Evolutionary conservation across 2,329 filamentous ascomycete species (phyloP).

Genomic region (Lanzia echinophila): DNA sequence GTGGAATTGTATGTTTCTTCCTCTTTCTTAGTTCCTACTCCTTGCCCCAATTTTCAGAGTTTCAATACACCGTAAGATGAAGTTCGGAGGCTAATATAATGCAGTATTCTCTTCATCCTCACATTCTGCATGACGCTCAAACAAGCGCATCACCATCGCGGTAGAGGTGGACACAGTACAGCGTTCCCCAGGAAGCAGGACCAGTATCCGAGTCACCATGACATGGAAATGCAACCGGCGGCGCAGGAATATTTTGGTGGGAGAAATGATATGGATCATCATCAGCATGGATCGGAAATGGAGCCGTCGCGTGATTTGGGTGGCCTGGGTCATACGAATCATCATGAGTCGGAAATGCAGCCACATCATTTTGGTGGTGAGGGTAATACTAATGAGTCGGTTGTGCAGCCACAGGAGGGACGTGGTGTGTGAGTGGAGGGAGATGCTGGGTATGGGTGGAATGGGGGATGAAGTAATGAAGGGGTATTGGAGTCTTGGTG

Average conservation of each 20-base stretch:
- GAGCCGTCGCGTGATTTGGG: not conserved
- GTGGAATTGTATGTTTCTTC: constrained; percentile 6
- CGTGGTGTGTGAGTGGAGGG: no score
- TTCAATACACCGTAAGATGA: no score
- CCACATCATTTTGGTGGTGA: no score
- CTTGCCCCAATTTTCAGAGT: not conserved
- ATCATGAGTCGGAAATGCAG: no score
- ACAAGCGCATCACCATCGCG: not conserved
- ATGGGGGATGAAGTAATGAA: no score
- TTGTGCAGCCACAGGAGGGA: no score
- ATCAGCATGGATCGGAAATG: not conserved
- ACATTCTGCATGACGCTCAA: not conserved
- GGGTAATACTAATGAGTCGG: no score
- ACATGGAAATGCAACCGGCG: constrained; percentile 7
- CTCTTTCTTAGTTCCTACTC: fast-evolving
- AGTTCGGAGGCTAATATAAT: not conserved
- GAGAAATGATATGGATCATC: not conserved
- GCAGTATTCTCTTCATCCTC: constrained; percentile 1
- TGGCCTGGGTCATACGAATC: no score
- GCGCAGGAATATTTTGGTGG: not conserved
- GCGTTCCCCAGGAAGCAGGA: not conserved
- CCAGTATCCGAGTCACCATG: not conserved
- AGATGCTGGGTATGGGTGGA: no score
- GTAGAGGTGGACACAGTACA: not conserved
- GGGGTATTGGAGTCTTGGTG: no score